Conservation (phyloP, 805 yeast genomes). For the Saccharomycopsis selenospora region DNA sequence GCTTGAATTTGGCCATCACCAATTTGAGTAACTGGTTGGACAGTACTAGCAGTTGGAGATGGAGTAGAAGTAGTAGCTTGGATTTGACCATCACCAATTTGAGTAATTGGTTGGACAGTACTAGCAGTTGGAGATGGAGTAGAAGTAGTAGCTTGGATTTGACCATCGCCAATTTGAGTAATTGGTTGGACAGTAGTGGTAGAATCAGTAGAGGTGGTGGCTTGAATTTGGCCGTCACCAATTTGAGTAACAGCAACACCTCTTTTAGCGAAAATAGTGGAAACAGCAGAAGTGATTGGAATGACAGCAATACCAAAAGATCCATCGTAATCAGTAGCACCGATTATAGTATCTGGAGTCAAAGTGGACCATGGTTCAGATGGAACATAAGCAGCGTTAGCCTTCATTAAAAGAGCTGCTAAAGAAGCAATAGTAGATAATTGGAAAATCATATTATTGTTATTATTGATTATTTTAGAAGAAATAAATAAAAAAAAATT, state of each 20-base stretch:
- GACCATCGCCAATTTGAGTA: slow-evolving; percentile 26
- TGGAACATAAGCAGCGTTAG: slow-evolving; percentile 58
- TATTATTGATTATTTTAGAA: not conserved
- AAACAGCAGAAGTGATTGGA: slow-evolving; percentile 35
- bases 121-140: slow-evolving; percentile 30
- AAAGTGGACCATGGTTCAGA: slow-evolving; percentile 65
- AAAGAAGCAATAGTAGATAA: slow-evolving; percentile 18
- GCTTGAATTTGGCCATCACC: slow-evolving; percentile 35
- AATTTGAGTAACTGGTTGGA: slow-evolving; percentile 32
- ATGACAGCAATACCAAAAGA: slow-evolving; percentile 65
- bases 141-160: slow-evolving; percentile 32
- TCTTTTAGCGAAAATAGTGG: slow-evolving; percentile 23
- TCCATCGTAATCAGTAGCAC: slow-evolving; percentile 46
- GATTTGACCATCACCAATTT: slow-evolving; percentile 42
- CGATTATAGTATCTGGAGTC: slow-evolving; percentile 53
- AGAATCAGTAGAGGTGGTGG: slow-evolving; percentile 23
- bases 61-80: slow-evolving; percentile 32
- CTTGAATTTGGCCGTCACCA: slow-evolving; percentile 27
- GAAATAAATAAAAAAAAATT: too few species aligned
- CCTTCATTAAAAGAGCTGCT: slow-evolving; percentile 39
- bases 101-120: slow-evolving; percentile 33
- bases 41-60: slow-evolving; percentile 27
- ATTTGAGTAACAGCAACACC: slow-evolving; percentile 25
- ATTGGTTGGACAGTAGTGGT: slow-evolving; percentile 21
- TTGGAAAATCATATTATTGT: not conserved